phyloP scores from a whole-genome alignment of 2,329 filamentous ascomycete species.

The Arthrobotrys iridis region DNA sequence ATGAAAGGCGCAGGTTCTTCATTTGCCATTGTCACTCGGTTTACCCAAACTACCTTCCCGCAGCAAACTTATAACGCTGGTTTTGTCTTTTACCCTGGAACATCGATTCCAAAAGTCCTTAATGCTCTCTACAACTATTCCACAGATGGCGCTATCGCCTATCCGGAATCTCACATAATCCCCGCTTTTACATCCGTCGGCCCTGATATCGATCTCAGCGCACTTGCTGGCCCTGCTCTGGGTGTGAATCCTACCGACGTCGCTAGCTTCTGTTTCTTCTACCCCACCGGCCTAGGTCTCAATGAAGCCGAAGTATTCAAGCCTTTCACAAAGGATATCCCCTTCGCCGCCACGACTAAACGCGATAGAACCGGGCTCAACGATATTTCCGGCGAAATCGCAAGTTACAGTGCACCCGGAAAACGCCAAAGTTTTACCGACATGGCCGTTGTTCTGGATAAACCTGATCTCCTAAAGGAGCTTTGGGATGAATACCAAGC shows the following conservation, averaged over 20 bases:
- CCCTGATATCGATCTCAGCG: neutral
- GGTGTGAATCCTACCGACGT: neutral
- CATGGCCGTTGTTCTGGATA: constrained; percentile 33
- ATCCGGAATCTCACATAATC: constrained; percentile 32
- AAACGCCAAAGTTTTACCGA: constrained; percentile 46
- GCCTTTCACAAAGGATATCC: constrained; percentile 34
- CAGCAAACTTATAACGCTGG: constrained; percentile 33
- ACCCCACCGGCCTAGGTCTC: neutral
- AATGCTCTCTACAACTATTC: constrained; percentile 36
- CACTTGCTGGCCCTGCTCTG: neutral
- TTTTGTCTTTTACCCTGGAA: constrained; percentile 33
- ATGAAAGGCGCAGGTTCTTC: constrained; percentile 48
- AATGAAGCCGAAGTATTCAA: constrained; percentile 35
- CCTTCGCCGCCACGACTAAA: neutral
- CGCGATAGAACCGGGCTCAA: constrained; percentile 15
- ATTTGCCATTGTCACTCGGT: constrained; percentile 46
- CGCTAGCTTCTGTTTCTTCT: constrained; percentile 41
- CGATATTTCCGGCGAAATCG: constrained; percentile 37
- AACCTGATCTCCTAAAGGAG: constrained; percentile 10
- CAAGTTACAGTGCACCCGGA: constrained; percentile 15
- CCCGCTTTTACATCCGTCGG: constrained; percentile 38
- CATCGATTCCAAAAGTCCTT: constrained; percentile 20
- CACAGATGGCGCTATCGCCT: neutral
- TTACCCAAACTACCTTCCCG: constrained; percentile 28
- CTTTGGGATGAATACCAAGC: constrained; percentile 26